Percentiles rank a stretch among this genome's conserved stretches.
Conservation (phyloP, 345 rosid species). For the Syzygium aqueum region DNA sequence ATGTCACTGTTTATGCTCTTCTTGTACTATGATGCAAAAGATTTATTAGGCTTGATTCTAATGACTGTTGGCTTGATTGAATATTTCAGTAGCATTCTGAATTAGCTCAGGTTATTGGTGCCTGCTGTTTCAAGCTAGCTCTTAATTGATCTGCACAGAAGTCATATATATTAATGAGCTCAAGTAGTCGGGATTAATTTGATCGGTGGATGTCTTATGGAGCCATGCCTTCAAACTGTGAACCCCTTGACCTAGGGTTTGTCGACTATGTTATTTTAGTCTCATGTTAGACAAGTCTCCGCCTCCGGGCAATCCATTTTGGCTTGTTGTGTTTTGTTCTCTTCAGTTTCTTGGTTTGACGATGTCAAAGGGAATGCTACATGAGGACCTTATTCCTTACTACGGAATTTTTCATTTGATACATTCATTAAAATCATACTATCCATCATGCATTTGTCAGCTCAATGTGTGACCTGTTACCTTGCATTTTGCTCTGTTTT, state of each 20-base stretch:
- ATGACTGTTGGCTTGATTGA: neutral
- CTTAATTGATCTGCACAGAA: neutral
- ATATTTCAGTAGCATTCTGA: neutral
- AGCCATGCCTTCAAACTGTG: neutral
- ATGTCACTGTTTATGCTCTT: neutral
- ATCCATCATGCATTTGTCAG: neutral
- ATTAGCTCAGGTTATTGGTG: neutral
- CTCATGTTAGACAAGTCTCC: neutral
- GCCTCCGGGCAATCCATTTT: neutral
- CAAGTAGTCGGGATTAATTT: neutral
- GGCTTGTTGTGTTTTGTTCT: neutral
- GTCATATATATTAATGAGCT: neutral
- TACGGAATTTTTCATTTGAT: neutral
- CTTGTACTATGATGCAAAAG: neutral
- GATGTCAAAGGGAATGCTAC: neutral
- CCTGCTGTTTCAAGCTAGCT: neutral
- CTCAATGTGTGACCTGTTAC: neutral
- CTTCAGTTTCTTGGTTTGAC: neutral
- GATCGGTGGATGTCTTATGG: neutral
- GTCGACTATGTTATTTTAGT: neutral
- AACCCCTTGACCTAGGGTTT: neutral
- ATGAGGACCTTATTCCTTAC: neutral
- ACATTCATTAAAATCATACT: neutral
- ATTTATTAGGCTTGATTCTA: neutral
- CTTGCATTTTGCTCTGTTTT: neutral